A percentile compares a stretch with the other conserved stretches of the same genome.
These are phyloP conservation scores for Sugiyamaella valdiviana DNA, from an alignment of 805 yeast genomes.

Conservation along the genomic window DNA sequence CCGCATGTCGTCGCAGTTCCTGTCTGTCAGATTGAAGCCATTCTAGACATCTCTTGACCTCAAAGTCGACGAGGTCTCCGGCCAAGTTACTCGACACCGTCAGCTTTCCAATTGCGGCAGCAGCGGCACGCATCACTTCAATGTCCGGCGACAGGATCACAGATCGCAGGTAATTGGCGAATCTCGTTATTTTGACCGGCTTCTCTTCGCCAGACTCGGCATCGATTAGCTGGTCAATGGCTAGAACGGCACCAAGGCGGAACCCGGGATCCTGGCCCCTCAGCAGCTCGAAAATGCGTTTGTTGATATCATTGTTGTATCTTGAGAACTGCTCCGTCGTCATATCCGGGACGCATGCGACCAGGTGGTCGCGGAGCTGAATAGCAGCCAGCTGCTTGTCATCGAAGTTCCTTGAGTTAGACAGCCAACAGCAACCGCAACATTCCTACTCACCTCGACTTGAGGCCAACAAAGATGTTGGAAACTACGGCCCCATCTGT, in stretches of 20 bases:
- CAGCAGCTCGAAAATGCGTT: constrained; percentile 76
- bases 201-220: constrained; percentile 77
- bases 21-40: constrained; percentile 86
- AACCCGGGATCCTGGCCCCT: constrained; percentile 67
- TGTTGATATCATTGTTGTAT: constrained; percentile 79
- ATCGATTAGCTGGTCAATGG: constrained; percentile 81
- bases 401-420: constrained; percentile 1
- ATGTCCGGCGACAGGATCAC: constrained; percentile 76
- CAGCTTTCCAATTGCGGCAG: constrained; percentile 77
- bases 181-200: constrained; percentile 81
- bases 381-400: constrained; percentile 48
- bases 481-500: not conserved
- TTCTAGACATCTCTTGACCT: constrained; percentile 82
- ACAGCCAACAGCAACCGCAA: not conserved
- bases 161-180: constrained; percentile 80
- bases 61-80: constrained; percentile 88
- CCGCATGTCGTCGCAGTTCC: constrained; percentile 81
- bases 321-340: constrained; percentile 76
- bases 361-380: constrained; percentile 64
- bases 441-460: constrained; percentile 3
- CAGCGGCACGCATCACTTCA: constrained; percentile 81
- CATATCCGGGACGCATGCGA: constrained; percentile 69
- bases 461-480: constrained; percentile 7
- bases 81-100: constrained; percentile 85
- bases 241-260: constrained; percentile 84